These are phyloP conservation scores for Oenanthe javanica DNA, from an alignment of 140 eudicot species.

Conservation along the genomic window DNA sequence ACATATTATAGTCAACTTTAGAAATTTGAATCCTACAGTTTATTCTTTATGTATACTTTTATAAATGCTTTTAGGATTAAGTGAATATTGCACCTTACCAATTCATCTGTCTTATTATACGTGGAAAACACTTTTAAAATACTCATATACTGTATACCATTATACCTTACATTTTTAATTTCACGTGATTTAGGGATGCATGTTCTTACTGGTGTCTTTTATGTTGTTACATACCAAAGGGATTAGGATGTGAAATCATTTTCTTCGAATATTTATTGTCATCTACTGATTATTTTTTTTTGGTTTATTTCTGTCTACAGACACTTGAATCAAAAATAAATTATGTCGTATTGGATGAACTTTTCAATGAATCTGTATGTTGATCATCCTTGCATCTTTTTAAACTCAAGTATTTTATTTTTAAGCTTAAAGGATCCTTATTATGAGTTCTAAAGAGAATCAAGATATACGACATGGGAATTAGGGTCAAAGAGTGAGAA, in stretches of 20 bases:
- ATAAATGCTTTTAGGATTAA: neutral
- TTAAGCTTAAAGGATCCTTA: neutral
- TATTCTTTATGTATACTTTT: neutral
- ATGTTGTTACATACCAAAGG: neutral
- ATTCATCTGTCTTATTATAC: neutral
- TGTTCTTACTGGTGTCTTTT: neutral
- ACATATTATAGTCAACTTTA: neutral
- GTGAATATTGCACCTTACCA: neutral
- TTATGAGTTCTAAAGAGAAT: neutral
- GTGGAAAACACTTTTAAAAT: neutral
- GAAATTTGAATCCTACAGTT: neutral
- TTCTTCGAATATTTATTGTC: neutral
- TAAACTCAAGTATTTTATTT: neutral
- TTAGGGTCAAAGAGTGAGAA: neutral
- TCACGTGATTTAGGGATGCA: neutral
- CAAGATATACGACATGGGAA: neutral
- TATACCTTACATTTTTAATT: neutral
- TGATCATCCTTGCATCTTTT: neutral
- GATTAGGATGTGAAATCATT: neutral
- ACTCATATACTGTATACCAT: neutral
- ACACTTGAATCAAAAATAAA: conserved; percentile 37
- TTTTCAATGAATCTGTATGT: conserved; percentile 31
- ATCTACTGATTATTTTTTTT: neutral
- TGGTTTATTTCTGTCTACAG: conserved; percentile 20
- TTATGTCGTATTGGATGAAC: conserved; percentile 16